These are phyloP conservation scores for Hymenoscyphus linearis DNA, from an alignment of 2,329 filamentous ascomycete genomes.

Conservation along the genomic window DNA sequence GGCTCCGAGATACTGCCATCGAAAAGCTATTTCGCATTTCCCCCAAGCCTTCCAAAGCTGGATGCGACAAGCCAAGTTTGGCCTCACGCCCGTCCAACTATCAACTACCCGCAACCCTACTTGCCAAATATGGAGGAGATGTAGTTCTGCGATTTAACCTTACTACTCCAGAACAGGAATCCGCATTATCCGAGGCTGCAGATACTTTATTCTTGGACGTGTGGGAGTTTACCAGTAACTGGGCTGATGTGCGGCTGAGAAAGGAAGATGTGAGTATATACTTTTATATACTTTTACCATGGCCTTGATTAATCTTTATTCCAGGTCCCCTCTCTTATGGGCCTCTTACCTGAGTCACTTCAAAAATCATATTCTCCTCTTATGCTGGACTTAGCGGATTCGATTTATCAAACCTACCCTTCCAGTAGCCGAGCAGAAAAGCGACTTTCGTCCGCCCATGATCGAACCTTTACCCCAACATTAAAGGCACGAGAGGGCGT, in stretches of 20 bases:
- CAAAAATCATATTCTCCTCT: constrained; percentile 67
- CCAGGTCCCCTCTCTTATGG: constrained; percentile 66
- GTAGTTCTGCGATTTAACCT: constrained; percentile 89
- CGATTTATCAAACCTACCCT: constrained; percentile 70
- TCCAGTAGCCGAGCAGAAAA: constrained; percentile 24
- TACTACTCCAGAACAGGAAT: constrained; percentile 60
- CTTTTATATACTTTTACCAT: neutral
- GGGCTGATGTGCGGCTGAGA: constrained; percentile 77
- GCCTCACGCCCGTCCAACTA: constrained; percentile 22
- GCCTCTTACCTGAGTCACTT: constrained; percentile 70
- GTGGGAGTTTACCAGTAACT: constrained; percentile 78
- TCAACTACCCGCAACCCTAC: constrained; percentile 31
- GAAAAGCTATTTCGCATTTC: constrained; percentile 45
- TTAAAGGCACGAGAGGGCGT: constrained; percentile 30
- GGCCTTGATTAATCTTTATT: constrained; percentile 11
- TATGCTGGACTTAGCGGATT: constrained; percentile 73
- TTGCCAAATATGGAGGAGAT: constrained; percentile 64
- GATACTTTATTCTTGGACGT: constrained; percentile 79
- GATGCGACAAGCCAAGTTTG: constrained; percentile 13
- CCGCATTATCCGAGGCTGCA: constrained; percentile 65
- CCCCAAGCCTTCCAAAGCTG: constrained; percentile 20
- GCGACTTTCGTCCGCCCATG: constrained; percentile 20
- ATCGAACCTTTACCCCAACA: constrained; percentile 30
- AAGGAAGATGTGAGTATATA: constrained; percentile 59
- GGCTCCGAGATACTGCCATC: constrained; percentile 45